Base-by-base conservation (phyloP, 495 filamentous ascomycete genomes). In the Trichoderma erinaceum region DNA sequence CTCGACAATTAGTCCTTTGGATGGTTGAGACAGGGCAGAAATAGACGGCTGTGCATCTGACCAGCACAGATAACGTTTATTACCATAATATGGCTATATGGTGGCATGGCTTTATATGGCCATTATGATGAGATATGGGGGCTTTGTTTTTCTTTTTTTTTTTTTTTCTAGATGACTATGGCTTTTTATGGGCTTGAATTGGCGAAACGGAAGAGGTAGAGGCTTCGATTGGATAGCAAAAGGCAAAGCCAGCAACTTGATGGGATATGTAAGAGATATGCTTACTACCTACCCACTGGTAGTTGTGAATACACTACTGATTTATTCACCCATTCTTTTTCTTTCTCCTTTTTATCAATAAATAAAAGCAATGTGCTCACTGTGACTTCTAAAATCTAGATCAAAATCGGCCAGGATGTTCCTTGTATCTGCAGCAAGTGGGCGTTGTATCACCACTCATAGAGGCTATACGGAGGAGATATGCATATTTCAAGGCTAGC, bases 1-100 rank as follows among this genome's bases (percentile, higher is more conserved):
- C 16, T 68, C 66, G 10, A 66, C 65, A n/a, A 32, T 66, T 3
- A 66, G 65, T 32, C 41, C 65, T 12, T 16, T 66, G 23, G 65
- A 35, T n/a, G 41, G 65, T 35, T 32, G 56, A 61, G 35, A 32
- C 11, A 61, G 3, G 56, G 21, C 16, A 7, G 21, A 21, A 21
- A 32, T 12, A 18, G n/a, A 48, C 3, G 15, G 3, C n/a, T 48
- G 44, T 48, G 44, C 15, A 48, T 48, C 35, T 10, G 35, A n/a
- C 44, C 11, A 10, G 50, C 44, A n/a, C 6, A 52, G 48, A 4
- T 10, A 11, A 52, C 48, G 56, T 1, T 1, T 61, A 3, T 11
- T 32, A 0, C 3, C 25, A 61, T 5, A 21, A 13, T 23, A 61
- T 61, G 56, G 8, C 27, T 52, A 25, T 15, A 46, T 46, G 43